A percentile compares a stretch with the other conserved stretches of the same genome.
Conservation (phyloP, 352 stramenopile species). For the Bremia lactucae region DNA sequence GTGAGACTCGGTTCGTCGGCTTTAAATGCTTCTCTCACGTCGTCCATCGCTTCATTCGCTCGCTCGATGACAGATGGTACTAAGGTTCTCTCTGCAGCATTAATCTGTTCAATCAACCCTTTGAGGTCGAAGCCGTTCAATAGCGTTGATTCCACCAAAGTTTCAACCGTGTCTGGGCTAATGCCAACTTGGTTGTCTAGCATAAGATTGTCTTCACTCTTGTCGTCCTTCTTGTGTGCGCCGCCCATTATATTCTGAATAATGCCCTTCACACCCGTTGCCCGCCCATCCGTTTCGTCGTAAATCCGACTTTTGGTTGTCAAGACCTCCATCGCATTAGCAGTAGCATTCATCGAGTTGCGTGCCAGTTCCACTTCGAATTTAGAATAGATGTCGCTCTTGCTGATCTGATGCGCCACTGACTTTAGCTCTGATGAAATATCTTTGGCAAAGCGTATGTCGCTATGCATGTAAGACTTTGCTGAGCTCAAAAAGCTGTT, state of each 20-base stretch:
- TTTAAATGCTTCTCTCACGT: slow-evolving; percentile 11
- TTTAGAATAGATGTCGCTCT: slow-evolving; percentile 9
- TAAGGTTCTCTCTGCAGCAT: slow-evolving; percentile 8
- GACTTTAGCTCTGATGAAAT: slow-evolving; percentile 10
- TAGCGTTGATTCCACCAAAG: slow-evolving; percentile 10
- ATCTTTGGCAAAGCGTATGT: slow-evolving; percentile 17
- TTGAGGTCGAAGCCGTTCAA: slow-evolving; percentile 13
- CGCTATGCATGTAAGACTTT: slow-evolving; percentile 13
- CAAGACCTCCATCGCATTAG: slow-evolving; percentile 9
- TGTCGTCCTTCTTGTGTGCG: not conserved
- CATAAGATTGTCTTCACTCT: not conserved
- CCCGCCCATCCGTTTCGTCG: slow-evolving; percentile 7
- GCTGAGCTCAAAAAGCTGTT: slow-evolving; percentile 8
- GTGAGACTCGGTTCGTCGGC: slow-evolving; percentile 4
- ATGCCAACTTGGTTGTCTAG: not conserved
- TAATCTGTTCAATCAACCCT: slow-evolving; percentile 15
- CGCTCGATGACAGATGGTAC: slow-evolving; percentile 3
- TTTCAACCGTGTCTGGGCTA: slow-evolving; percentile 10
- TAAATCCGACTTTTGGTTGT: slow-evolving; percentile 9
- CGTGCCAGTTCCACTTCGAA: slow-evolving; percentile 5
- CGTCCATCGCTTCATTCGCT: slow-evolving; percentile 14
- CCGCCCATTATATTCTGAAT: slow-evolving; percentile 6
- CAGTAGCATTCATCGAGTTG: slow-evolving; percentile 8
- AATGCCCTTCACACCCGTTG: slow-evolving; percentile 6
- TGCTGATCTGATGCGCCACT: slow-evolving; percentile 9